Conservation (phyloP, 2,329 filamentous ascomycete genomes). For the Penicillium sp. region DNA sequence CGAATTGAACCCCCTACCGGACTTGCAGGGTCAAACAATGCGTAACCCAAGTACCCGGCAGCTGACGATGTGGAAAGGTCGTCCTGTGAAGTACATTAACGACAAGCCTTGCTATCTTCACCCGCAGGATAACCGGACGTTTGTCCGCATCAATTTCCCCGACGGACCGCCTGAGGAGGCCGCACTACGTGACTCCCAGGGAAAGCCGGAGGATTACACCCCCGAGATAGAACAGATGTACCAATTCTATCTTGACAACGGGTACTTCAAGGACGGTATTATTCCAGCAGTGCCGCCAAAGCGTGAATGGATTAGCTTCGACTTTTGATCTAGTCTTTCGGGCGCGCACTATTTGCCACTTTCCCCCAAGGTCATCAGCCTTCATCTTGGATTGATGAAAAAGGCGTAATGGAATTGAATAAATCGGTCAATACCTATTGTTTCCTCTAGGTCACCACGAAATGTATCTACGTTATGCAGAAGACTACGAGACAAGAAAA, state of each 20-base stretch:
- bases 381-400: background rate
- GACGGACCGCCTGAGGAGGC: slow-evolving; percentile 59
- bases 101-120: slow-evolving; percentile 51
- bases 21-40: slow-evolving; percentile 37
- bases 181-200: slow-evolving; percentile 50
- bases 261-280: slow-evolving; percentile 65
- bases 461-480: background rate
- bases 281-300: slow-evolving; percentile 78
- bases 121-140: slow-evolving; percentile 54
- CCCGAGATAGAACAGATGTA: slow-evolving; percentile 60
- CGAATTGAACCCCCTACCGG: slow-evolving; percentile 37
- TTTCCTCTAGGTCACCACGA: background rate
- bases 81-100: slow-evolving; percentile 59
- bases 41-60: slow-evolving; percentile 35
- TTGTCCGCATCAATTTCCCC: slow-evolving; percentile 70
- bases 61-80: slow-evolving; percentile 62
- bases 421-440: background rate
- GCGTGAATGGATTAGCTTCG: slow-evolving; percentile 71
- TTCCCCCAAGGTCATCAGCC: background rate
- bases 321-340: slow-evolving; percentile 54
- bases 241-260: slow-evolving; percentile 61
- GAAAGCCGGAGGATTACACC: slow-evolving; percentile 52
- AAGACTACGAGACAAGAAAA: background rate
- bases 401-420: background rate
- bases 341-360: background rate